These are phyloP conservation scores for Cercis canadensis DNA, from an alignment of 306 rosid species.

Conservation along the genomic window DNA sequence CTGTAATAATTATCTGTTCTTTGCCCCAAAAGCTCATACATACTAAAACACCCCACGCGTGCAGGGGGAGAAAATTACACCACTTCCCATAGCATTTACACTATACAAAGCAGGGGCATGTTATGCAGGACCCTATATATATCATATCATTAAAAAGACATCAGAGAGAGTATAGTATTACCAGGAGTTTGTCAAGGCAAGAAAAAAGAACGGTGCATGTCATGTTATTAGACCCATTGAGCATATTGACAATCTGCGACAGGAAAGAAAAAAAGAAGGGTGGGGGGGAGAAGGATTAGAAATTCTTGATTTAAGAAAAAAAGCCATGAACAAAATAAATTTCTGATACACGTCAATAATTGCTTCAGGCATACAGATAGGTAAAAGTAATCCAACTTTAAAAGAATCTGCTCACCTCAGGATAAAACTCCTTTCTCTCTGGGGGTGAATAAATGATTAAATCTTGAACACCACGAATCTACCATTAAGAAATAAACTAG, in stretches of 20 bases:
- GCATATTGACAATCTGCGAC: conserved; percentile 83
- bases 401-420: conserved; percentile 65
- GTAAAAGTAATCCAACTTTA: conserved; percentile 21
- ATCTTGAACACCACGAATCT: conserved; percentile 87
- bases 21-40: not conserved
- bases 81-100: no score
- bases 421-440: conserved; percentile 89
- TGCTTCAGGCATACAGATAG: not conserved
- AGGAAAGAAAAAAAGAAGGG: conserved; percentile 5
- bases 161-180: conserved; percentile 39
- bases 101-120: no score
- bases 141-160: no score
- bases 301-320: not conserved
- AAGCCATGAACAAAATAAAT: not conserved
- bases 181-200: conserved; percentile 72
- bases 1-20: not conserved
- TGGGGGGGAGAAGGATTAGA: not conserved
- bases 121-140: no score
- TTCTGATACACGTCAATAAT: conserved; percentile 26
- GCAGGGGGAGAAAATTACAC: no score
- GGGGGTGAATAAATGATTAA: conserved; percentile 84
- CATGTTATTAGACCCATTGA: conserved; percentile 64
- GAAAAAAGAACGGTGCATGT: conserved; percentile 81
- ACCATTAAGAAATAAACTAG: conserved; percentile 36
- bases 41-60: no score